These are phyloP conservation scores for Penicillium subrubescens DNA, from an alignment of 495 filamentous ascomycete genomes.

Conservation along the genomic window DNA sequence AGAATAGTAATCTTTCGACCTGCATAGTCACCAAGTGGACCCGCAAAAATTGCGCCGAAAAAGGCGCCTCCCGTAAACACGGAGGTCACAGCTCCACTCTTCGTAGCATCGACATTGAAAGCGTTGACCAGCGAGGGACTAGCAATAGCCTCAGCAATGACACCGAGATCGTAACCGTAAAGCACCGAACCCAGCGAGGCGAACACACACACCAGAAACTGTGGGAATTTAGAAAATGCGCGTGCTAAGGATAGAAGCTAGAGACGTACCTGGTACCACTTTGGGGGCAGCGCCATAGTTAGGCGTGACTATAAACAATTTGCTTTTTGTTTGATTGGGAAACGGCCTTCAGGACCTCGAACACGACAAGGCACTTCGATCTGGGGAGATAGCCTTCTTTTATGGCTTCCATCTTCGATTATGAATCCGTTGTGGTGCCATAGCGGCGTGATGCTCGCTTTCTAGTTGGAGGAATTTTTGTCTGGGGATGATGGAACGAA, in stretches of 20 bases:
- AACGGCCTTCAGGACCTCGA: neutral
- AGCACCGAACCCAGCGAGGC: slow-evolving; percentile 55
- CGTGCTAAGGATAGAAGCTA: neutral
- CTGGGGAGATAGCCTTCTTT: neutral
- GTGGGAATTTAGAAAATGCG: slow-evolving; percentile 26
- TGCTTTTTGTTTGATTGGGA: neutral
- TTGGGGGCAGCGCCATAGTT: slow-evolving; percentile 8
- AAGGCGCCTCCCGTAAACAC: slow-evolving; percentile 52
- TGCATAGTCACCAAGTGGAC: slow-evolving; percentile 12
- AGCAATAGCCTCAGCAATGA: slow-evolving; percentile 50
- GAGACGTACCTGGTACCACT: slow-evolving; percentile 11
- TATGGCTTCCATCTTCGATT: neutral
- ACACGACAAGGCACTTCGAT: neutral
- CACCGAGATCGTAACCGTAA: slow-evolving; percentile 50
- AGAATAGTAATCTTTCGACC: slow-evolving; percentile 31
- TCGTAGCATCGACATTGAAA: slow-evolving; percentile 38
- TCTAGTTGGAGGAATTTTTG: slow-evolving; percentile 16
- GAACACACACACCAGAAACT: slow-evolving; percentile 56
- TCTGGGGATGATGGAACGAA: neutral
- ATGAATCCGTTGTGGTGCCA: neutral
- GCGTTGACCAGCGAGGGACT: slow-evolving; percentile 19
- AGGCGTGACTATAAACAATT: neutral
- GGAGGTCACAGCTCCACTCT: slow-evolving; percentile 61
- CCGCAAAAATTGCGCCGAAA: slow-evolving; percentile 20
- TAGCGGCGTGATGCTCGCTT: neutral